These are phyloP conservation scores for Leucosporidium scottii DNA, from an alignment of 768 basidiomycete species.

Conservation along the genomic window DNA sequence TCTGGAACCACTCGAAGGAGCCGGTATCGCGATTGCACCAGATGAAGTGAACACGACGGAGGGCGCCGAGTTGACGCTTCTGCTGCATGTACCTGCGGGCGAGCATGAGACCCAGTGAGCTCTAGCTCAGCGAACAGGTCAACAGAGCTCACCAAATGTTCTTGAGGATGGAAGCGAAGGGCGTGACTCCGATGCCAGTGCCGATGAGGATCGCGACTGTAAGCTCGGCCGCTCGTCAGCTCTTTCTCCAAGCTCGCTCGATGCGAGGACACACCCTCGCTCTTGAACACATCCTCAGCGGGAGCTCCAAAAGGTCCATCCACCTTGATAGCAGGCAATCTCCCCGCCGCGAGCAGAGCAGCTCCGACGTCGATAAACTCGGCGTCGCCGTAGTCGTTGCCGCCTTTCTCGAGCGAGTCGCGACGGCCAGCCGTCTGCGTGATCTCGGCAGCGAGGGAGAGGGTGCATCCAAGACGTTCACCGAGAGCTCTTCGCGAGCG, in stretches of 20 bases:
- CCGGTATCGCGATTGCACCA: slow-evolving; percentile 59
- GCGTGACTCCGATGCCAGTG: slow-evolving; percentile 92
- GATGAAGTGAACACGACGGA: slow-evolving; percentile 87
- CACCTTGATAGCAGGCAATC: slow-evolving; percentile 65
- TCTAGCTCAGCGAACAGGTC: background rate
- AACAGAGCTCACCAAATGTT: slow-evolving; percentile 61
- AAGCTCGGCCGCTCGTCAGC: slow-evolving; percentile 65
- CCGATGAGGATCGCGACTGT: slow-evolving; percentile 88
- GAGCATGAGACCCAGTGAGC: background rate
- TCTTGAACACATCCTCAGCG: slow-evolving; percentile 51
- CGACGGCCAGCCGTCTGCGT: background rate
- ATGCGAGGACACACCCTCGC: slow-evolving; percentile 12
- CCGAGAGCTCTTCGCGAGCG: slow-evolving; percentile 55
- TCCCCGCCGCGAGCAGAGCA: slow-evolving; percentile 12
- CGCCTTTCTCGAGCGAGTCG: slow-evolving; percentile 52
- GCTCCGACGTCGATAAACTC: slow-evolving; percentile 66
- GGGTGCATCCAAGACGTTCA: slow-evolving; percentile 60
- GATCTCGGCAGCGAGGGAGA: slow-evolving; percentile 24
- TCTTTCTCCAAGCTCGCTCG: background rate
- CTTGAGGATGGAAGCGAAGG: slow-evolving; percentile 89
- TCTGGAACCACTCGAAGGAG: slow-evolving; percentile 98
- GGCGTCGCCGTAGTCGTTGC: slow-evolving; percentile 45
- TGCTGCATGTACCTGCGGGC: slow-evolving; percentile 61
- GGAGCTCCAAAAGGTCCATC: slow-evolving; percentile 79
- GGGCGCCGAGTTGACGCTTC: slow-evolving; percentile 63